Base-by-base conservation (phyloP, 768 basidiomycete species). In the Leccinum arenicola region DNA sequence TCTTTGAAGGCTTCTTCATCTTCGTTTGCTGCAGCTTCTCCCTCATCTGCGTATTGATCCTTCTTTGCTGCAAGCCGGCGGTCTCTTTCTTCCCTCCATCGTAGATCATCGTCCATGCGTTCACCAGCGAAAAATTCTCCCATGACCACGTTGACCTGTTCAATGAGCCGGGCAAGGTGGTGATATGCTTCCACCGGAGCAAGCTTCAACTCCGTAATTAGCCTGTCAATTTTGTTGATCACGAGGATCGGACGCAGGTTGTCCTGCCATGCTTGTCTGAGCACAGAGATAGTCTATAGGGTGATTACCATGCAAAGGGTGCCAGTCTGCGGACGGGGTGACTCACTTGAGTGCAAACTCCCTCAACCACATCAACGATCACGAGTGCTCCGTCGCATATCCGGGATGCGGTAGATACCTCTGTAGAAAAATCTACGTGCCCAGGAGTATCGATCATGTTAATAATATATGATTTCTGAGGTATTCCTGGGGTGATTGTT, bases 371-470 rank as follows among this genome's bases (percentile, higher is more conserved):
- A 71, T 99, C 97, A 1, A 99, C 94, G 6, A 99, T 77, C 43
- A 99, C 91, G 6, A 99, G 81, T 2, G 96, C 94, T 14, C 97
- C 97, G 74, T 98, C 97, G 65, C 95, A 97, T 25, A 99, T 70
- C 52, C 95, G 80, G 12, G 95, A 92, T 21, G 96, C 95, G 1
- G 93, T 91, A 1, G 95, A 98, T 0, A 99, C 97, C 71, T 98
- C 97, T 56, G 89, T 94, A 0, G 95, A 95, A 66, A 99, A 99
- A 73, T 98, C 97, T 23, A 99, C 96, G 76, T 99, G 97, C 4
- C 97, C 97, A 15, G 97, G 97, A 0, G 97, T 98, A 73, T 99
- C 97, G 62, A 99, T 96, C 82, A 98, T 88, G 70, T 97, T 98
- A 55, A 98, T 84, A 50, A 89, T 80, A 75, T 91, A 97, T 23